Evolutionary conservation across 1,284 basidiomycete species (phyloP).

Genomic region (Microbotryum lychnidis-dioicae): DNA sequence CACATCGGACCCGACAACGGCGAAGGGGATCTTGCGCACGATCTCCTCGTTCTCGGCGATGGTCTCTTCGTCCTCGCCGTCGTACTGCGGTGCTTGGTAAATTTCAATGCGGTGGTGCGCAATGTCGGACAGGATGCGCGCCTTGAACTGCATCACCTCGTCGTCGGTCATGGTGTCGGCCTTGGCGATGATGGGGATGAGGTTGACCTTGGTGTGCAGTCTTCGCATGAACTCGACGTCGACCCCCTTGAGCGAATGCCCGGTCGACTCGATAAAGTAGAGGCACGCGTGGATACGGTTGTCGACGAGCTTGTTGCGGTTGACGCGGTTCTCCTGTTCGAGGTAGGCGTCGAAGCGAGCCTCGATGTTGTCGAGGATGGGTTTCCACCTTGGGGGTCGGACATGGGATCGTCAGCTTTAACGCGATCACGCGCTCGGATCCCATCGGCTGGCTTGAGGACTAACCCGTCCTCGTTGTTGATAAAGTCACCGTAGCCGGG

Average conservation of each 20-base stretch:
- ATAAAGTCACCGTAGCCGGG: slow-evolving; percentile 96
- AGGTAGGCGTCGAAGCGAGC: slow-evolving; percentile 90
- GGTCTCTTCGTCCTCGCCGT: slow-evolving; percentile 95
- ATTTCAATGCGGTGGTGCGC: slow-evolving; percentile 87
- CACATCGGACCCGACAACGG: slow-evolving; percentile 84
- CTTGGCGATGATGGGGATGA: slow-evolving; percentile 95
- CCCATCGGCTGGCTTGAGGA: slow-evolving; percentile 1
- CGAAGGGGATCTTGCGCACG: slow-evolving; percentile 93
- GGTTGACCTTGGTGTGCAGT: slow-evolving; percentile 90
- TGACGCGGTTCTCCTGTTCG: slow-evolving; percentile 96
- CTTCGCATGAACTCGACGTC: slow-evolving; percentile 97
- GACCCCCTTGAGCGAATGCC: slow-evolving; percentile 93
- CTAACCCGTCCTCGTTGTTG: slow-evolving; percentile 89
- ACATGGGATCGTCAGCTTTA: not conserved
- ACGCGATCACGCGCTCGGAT: not conserved
- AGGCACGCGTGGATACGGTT: slow-evolving; percentile 82
- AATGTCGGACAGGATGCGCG: slow-evolving; percentile 79
- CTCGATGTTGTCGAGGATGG: slow-evolving; percentile 94
- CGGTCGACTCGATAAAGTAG: slow-evolving; percentile 96
- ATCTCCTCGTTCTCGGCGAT: slow-evolving; percentile 92
- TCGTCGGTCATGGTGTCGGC: slow-evolving; percentile 93
- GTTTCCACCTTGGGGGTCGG: slow-evolving; percentile 68
- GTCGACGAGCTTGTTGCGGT: slow-evolving; percentile 64
- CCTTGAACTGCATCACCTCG: slow-evolving; percentile 81
- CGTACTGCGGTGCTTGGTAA: slow-evolving; percentile 90